Evolutionary conservation across 208 protist species (phyloP), one percentile per base, ranked within the genome.

Genomic region (Crithidia expoeki): DNA sequence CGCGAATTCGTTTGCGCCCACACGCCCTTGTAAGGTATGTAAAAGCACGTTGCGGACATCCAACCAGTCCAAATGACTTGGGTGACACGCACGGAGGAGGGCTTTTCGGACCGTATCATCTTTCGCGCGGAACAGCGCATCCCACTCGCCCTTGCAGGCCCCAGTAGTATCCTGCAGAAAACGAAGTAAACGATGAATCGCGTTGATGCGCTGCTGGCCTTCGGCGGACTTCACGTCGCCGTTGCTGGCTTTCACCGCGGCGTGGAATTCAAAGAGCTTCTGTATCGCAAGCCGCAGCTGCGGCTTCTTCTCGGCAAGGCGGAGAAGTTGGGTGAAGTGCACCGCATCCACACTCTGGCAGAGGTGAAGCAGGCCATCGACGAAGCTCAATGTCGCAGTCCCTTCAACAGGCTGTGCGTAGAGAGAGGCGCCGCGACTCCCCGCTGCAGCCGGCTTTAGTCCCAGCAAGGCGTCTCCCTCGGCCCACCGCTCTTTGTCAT

Each of bases 91-190:
- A 4, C 32, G 80, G 21, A 90, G 57, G 34, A 94, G 78, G 12
- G 86, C 76, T 28, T 82, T 82, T 5, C 72, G 79, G 30, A 92
- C 75, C 14, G 70, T 68, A 30, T 90, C 89, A 53, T 94, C 89
- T 65, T 89, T 92, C 12, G 79, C 46, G 66, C 82, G 79, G 36
- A 94, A 94, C 2, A 94, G 51, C 1, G 73, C 59, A 30, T 91
- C 85, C 89, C 86, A 94, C 72, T 84, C 85, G 6, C 74, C 81
- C 30, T 79, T 81, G 46, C 68, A 46, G 16, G 83, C 76, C 46
- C 85, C 79, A 19, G 89, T 93, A 5, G 80, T 81, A 25, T 63
- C 68, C 49, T 86, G 74, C 9, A 93, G 53, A 63, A 93, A 93
- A 9, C 51, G 58, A 6, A 94, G 81, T 25, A 94, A 76, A 11